Conservation (phyloP, 2,329 filamentous ascomycete genomes). For the Shiraia sp. region DNA sequence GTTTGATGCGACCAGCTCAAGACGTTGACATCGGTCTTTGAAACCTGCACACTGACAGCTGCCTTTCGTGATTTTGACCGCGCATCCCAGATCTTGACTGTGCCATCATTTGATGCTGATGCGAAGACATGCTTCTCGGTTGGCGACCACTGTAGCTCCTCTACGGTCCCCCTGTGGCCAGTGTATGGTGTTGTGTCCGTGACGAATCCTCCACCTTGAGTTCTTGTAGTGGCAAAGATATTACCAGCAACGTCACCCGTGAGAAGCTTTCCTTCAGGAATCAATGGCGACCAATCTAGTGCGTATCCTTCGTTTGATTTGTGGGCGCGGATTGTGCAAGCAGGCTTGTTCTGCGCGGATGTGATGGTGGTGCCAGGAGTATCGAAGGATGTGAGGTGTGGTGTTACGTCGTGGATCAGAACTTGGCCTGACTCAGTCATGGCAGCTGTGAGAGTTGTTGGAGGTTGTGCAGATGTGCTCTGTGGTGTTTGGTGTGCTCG, state of each 20-base stretch:
- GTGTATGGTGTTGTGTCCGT: conserved; percentile 83
- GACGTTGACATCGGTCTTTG: conserved; percentile 88
- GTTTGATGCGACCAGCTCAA: conserved; percentile 93
- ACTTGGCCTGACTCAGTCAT: conserved; percentile 91
- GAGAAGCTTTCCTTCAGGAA: conserved; percentile 80
- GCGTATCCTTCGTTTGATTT: conserved; percentile 87
- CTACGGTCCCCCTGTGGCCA: conserved; percentile 82
- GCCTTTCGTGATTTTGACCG: conserved; percentile 86
- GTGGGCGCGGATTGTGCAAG: conserved; percentile 87
- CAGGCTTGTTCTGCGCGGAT: conserved; percentile 80
- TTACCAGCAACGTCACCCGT: conserved; percentile 90
- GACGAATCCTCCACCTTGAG: conserved; percentile 84
- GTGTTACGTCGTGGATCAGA: conserved; percentile 91
- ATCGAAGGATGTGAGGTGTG: conserved; percentile 87
- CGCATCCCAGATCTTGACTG: conserved; percentile 93
- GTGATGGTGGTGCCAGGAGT: conserved; percentile 80
- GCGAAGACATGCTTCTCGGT: conserved; percentile 92
- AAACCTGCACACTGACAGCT: conserved; percentile 85
- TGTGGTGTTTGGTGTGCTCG: conserved; percentile 80
- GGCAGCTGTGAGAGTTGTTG: conserved; percentile 81
- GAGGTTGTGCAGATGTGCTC: conserved; percentile 69
- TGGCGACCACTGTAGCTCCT: conserved; percentile 97
- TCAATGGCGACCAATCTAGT: conserved; percentile 89
- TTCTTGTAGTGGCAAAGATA: conserved; percentile 86
- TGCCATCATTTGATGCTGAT: conserved; percentile 91